Evolutionary conservation across 257 asterid genomes (phyloP).

Genomic region (Craterostigma plantagineum): DNA sequence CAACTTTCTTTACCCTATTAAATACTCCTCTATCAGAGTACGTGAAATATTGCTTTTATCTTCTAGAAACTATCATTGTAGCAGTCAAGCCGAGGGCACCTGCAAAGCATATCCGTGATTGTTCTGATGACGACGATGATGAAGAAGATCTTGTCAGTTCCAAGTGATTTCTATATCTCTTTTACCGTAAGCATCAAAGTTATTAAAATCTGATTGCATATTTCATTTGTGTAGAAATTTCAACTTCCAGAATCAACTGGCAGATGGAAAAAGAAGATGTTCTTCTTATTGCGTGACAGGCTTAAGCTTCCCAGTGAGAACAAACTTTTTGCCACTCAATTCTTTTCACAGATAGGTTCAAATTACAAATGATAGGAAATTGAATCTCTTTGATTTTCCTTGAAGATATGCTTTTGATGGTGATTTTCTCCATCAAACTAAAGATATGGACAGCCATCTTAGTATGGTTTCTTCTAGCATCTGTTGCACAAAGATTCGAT

Average conservation of each 20-base stretch:
- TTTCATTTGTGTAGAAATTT: constrained; percentile 27
- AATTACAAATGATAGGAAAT: constrained; percentile 3
- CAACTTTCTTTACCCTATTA: neutral
- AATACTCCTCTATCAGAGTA: constrained; percentile 6
- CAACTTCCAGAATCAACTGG: constrained; percentile 61
- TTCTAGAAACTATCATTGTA: constrained; percentile 53
- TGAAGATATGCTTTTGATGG: constrained; percentile 73
- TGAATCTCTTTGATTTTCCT: constrained; percentile 10
- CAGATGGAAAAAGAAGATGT: constrained; percentile 67
- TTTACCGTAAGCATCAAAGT: neutral
- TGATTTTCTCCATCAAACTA: constrained; percentile 46
- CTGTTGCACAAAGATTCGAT: constrained; percentile 49
- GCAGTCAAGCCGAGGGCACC: constrained; percentile 84
- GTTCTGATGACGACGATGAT: constrained; percentile 47
- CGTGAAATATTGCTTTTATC: constrained; percentile 8
- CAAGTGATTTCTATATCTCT: constrained; percentile 6
- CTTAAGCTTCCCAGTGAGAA: constrained; percentile 67
- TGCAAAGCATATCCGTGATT: constrained; percentile 36
- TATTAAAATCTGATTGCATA: constrained; percentile 8
- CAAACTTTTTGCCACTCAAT: constrained; percentile 7
- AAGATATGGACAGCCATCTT: constrained; percentile 56
- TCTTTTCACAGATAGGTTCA: neutral
- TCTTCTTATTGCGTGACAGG: constrained; percentile 41
- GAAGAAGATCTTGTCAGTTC: constrained; percentile 68
- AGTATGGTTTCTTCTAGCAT: constrained; percentile 67